These are phyloP conservation scores for Oryza meridionalis DNA, from an alignment of 176 grass and related monocot species.

Conservation along the genomic window DNA sequence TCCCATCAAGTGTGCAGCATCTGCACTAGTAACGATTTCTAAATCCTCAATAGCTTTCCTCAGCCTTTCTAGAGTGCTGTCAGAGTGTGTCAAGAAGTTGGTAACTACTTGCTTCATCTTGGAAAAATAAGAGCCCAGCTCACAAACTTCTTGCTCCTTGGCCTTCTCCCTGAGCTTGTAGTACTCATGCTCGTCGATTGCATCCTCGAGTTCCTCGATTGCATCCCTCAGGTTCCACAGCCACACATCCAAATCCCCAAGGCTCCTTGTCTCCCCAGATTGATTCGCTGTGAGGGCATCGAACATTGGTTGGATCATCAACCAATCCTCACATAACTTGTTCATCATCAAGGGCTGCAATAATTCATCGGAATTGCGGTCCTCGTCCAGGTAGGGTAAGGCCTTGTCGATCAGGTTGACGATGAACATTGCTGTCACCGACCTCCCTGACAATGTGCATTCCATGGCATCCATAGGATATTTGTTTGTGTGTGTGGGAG, in stretches of 20 bases:
- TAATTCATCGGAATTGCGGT: not conserved
- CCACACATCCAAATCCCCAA: slow-evolving; percentile 20
- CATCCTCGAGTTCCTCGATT: slow-evolving; percentile 48
- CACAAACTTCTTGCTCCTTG: not conserved
- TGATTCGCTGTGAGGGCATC: slow-evolving; percentile 5
- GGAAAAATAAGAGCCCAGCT: no score
- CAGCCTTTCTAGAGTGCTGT: no score
- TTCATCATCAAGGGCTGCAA: not conserved
- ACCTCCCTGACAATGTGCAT: not conserved
- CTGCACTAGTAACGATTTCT: no score
- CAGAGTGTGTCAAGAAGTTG: no score
- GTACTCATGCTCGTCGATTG: slow-evolving; percentile 48
- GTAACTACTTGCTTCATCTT: no score
- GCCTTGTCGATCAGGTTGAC: slow-evolving; percentile 27
- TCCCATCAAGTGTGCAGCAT: no score
- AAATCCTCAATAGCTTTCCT: no score
- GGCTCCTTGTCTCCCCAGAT: no score
- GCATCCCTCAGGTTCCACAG: slow-evolving; percentile 47
- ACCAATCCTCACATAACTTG: not conserved
- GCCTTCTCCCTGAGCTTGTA: slow-evolving; percentile 44
- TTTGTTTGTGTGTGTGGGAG: no score
- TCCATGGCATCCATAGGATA: no score
- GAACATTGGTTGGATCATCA: slow-evolving; percentile 23
- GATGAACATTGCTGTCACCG: slow-evolving; percentile 38
- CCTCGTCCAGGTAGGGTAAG: slow-evolving; percentile 5